Evolutionary conservation across 2,329 filamentous ascomycete genomes (phyloP).

Genomic region (Sarocladium strictum): DNA sequence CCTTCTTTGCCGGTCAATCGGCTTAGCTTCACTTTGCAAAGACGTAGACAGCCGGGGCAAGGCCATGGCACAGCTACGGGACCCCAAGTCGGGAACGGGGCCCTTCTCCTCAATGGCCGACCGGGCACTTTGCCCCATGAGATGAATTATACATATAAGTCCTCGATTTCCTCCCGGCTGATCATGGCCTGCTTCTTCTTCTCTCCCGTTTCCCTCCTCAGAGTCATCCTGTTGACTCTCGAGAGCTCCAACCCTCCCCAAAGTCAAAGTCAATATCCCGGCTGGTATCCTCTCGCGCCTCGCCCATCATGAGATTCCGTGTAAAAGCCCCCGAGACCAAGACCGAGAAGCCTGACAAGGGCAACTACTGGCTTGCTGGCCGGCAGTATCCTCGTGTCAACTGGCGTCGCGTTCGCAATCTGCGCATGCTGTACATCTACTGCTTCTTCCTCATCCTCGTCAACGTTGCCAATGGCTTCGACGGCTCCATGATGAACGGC

Average conservation of each 20-base stretch:
- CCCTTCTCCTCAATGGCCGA: too few relatives aligned
- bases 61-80: background rate
- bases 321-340: conserved; percentile 3
- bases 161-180: background rate
- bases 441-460: conserved; percentile 23
- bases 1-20: conserved; percentile 4
- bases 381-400: conserved; percentile 19
- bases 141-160: background rate
- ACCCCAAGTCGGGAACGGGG: background rate
- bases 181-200: background rate
- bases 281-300: too few relatives aligned
- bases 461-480: conserved; percentile 29
- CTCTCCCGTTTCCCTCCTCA: background rate
- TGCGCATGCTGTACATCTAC: conserved; percentile 24
- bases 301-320: background rate
- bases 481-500: conserved; percentile 32
- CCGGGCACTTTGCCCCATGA: background rate
- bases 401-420: conserved; percentile 23
- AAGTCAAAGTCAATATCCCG: too few relatives aligned
- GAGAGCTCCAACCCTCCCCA: background rate
- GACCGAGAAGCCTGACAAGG: conserved; percentile 12
- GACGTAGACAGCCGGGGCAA: background rate
- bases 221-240: background rate
- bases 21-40: background rate
- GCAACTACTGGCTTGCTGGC: conserved; percentile 17